Conservation (phyloP, 2,329 filamentous ascomycete species). For the Colletotrichum musae region DNA sequence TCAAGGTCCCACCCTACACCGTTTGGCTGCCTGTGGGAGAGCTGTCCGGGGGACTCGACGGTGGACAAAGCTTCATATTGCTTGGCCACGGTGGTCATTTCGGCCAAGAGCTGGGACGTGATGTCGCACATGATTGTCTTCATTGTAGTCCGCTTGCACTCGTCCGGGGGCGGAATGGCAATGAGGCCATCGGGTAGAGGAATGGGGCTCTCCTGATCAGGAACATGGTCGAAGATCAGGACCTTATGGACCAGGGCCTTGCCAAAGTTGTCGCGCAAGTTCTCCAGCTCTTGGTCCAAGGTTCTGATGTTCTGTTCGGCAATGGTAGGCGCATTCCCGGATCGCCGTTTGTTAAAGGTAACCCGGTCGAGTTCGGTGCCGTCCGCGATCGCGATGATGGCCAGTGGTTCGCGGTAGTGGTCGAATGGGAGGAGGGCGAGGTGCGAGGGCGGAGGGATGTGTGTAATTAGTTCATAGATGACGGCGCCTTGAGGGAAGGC, state of each 20-base stretch:
- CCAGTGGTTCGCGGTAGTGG: constrained; percentile 86
- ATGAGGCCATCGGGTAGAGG: constrained; percentile 78
- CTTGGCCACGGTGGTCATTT: constrained; percentile 81
- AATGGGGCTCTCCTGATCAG: constrained; percentile 62
- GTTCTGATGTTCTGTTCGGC: constrained; percentile 71
- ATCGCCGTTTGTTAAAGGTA: constrained; percentile 68
- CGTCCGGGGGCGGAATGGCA: constrained; percentile 76
- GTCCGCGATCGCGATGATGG: constrained; percentile 88
- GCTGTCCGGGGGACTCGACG: constrained; percentile 81
- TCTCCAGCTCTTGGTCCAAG: constrained; percentile 77
- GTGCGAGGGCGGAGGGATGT: constrained; percentile 84
- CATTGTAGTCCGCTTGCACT: constrained; percentile 83
- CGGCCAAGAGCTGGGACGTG: constrained; percentile 79
- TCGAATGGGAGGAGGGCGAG: constrained; percentile 90
- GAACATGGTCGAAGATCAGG: constrained; percentile 82
- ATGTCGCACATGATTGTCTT: constrained; percentile 86
- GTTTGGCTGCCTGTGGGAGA: constrained; percentile 56
- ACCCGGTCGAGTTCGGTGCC: constrained; percentile 75
- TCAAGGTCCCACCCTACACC: constrained; percentile 58
- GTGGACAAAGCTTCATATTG: constrained; percentile 80
- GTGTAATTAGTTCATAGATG: constrained; percentile 88
- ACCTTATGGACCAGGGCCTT: constrained; percentile 84
- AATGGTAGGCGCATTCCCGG: constrained; percentile 64
- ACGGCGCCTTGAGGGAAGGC: constrained; percentile 89
- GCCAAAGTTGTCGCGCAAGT: constrained; percentile 79